Base-by-base conservation (phyloP, 2,329 filamentous ascomycete species). In the Colletotrichum agaves region DNA sequence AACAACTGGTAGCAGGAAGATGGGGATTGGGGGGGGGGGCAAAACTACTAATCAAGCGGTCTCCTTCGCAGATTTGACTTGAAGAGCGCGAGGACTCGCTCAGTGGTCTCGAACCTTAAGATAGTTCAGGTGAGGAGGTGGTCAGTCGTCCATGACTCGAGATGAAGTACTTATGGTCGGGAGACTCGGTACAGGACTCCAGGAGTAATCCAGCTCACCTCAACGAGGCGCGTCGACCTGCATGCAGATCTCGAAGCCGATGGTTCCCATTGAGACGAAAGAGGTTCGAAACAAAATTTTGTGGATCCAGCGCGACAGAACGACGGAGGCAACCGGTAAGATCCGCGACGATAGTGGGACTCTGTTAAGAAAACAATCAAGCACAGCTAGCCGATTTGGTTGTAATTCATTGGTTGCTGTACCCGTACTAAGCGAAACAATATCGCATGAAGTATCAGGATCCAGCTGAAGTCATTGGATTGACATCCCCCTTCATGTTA, bases 361-460 rank as follows among this genome's bases (percentile, higher is more conserved):
- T 47, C 23, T 55, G 21, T 49, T 47, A 59, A 58, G 64, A 64
- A 64, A 67, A 64, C 41, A 67, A 15, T 19, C 21, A 17, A 17
- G 41, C 60, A 43, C 37, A 44, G 41, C 11, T 23, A 11, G 31
- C 39, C 13, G 33, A 35, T 13, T 35, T 63, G 10, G 17, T 53
- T 46, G 43, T 44, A 11, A 23, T 19, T 67, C 39, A 64, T 67
- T 67, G 61, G 64, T 37, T 15, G 27, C 39, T 17, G 27, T 15
- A 17, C 31, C 27, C 35, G n/a, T 23, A 27, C 27, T 8, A 1
- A 47, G 33, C 61, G 46, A 53, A 64, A 67, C 53, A 67, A 67
- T 63, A 64, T 67, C 64, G 37, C 52, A 59, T 46, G 64, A 67
- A 67, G 64, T 53, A 64, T 53, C 60, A 67, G 61, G 60, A 64